phyloP scores from a whole-genome alignment of 75 land plant species.

The Sequoiadendron giganteum region DNA sequence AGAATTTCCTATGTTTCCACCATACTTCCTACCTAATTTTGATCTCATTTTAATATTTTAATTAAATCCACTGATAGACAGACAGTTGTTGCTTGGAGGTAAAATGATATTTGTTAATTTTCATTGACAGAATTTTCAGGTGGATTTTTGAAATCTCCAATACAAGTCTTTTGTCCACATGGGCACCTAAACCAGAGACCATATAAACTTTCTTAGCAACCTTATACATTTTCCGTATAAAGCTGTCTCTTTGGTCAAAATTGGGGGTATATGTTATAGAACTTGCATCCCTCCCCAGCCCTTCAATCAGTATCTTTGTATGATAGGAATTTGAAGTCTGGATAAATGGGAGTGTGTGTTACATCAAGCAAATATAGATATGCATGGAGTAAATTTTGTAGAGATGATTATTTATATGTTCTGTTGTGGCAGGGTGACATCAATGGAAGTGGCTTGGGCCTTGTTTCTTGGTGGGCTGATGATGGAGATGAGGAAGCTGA shows the following conservation, averaged over 20 bases:
- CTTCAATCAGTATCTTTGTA: background rate
- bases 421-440: background rate
- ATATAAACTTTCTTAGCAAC: background rate
- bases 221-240: background rate
- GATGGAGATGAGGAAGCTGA: background rate
- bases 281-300: background rate
- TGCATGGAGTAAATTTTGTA: background rate
- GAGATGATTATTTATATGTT: background rate
- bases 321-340: background rate
- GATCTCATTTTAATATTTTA: background rate
- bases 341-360: background rate
- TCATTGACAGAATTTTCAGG: too few relatives aligned
- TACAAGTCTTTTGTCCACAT: background rate
- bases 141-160: background rate
- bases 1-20: background rate
- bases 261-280: background rate
- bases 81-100: background rate
- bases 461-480: slow-evolving; percentile 5
- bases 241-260: background rate
- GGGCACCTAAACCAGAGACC: background rate
- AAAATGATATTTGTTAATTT: background rate
- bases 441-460: slow-evolving; percentile 13
- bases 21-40: background rate
- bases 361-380: background rate
- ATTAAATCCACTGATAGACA: background rate